Conservation (phyloP, 495 filamentous ascomycete species). For the Hypoxylon cercidicola region DNA sequence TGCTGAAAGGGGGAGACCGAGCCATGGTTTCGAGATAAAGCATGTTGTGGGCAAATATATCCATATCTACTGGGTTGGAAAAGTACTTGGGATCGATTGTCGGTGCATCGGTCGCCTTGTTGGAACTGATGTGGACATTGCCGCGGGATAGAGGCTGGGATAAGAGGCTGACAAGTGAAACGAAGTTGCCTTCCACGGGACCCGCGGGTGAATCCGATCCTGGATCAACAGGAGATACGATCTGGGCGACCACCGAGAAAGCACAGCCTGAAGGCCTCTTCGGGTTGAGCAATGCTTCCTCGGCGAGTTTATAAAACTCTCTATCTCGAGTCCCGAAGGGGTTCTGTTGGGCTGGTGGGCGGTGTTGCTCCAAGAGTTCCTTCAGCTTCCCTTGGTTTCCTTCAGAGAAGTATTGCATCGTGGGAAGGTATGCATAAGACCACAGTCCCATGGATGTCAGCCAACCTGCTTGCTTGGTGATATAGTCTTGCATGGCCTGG, state of each 20-base stretch:
- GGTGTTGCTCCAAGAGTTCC: constrained; percentile 5
- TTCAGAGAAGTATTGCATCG: not conserved
- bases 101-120: constrained; percentile 50
- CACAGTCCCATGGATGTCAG: constrained; percentile 7
- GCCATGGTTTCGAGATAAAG: constrained; percentile 10
- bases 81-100: constrained; percentile 65
- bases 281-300: constrained; percentile 11
- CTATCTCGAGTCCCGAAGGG: not conserved
- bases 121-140: constrained; percentile 62
- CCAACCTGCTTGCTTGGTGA: not conserved
- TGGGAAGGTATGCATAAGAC: constrained; percentile 10
- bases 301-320: constrained; percentile 1
- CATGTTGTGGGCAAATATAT: constrained; percentile 51
- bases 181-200: constrained; percentile 48
- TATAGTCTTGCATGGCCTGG: constrained; percentile 25
- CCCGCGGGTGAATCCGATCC: constrained; percentile 42
- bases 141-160: constrained; percentile 66
- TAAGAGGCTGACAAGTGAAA: constrained; percentile 53
- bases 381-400: not conserved
- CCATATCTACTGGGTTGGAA: constrained; percentile 60
- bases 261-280: constrained; percentile 5
- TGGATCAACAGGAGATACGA: constrained; percentile 2
- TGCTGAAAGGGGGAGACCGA: constrained; percentile 5
- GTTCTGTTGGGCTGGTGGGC: not conserved
- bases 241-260: constrained; percentile 11